Evolutionary conservation across 169 alveolate genomes (phyloP), one percentile per base, ranked within the genome.

Genomic region (Plasmodium yoelii): DNA sequence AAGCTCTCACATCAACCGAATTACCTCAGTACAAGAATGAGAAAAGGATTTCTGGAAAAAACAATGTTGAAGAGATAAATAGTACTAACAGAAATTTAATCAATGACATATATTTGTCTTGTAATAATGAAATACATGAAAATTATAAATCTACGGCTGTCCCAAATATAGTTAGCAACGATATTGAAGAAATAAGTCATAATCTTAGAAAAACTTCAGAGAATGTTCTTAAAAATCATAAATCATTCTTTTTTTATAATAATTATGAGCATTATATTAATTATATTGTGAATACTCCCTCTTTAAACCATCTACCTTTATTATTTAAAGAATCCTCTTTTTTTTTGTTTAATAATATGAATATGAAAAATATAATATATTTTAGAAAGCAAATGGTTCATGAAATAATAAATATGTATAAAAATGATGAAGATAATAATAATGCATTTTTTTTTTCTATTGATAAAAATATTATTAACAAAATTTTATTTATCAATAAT

Each of bases 321-420:
- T 15, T 22, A 9, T 82, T 67, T 60, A 12, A 68, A 5, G 90
- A 82, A 26, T 68, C 72, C 9, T 82, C 90, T 1, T 82, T 82
- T 68, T 60, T 42, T 55, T 84, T 82, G 42, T 82, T 82, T 60
- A 82, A 82, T 49, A 82, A 69, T 51, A 15, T 44, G 5, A 67
- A 53, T 57, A 82, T 82, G n/a, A 65, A 67, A 82, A 82, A 82
- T 68, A 82, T 82, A 18, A 57, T 82, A 44, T 69, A 67, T 55
- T 82, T 67, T 46, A 67, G 90, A 71, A 82, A 61, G 61, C 82
- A 82, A 22, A 82, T 82, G 90, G 59, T 82, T 13, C 84, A 68
- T 49, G 90, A 82, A 67, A 39, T 82, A 19, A 19, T 82, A 56
- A 69, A 82, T 56, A 34, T 82, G 46, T 59, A 57, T 56, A 82